Percentiles rank a stretch among this genome's conserved stretches.
Conservation (phyloP, 2,329 filamentous ascomycete genomes). For the Fusarium annulatum region DNA sequence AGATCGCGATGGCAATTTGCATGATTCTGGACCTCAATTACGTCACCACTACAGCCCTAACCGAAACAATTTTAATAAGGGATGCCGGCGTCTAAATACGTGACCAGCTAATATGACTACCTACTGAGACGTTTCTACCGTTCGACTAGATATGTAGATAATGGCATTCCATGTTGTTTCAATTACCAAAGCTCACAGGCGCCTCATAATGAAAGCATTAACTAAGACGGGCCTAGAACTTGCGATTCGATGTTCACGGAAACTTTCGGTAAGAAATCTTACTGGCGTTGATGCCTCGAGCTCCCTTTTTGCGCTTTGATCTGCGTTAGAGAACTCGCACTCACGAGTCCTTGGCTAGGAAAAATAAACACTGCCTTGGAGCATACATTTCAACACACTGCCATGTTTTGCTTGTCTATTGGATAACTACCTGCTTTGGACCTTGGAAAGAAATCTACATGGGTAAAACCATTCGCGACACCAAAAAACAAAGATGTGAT, state of each 20-base stretch:
- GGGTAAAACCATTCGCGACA: neutral
- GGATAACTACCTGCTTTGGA: neutral
- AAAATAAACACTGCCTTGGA: neutral
- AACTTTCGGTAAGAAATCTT: neutral
- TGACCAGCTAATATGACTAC: neutral
- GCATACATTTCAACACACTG: neutral
- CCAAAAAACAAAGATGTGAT: conserved; percentile 9
- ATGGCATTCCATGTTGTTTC: neutral
- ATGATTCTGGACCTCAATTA: neutral
- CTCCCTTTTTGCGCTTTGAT: neutral
- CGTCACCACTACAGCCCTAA: conserved; percentile 36
- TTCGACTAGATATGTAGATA: neutral
- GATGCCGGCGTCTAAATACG: conserved; percentile 48
- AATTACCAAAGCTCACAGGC: neutral
- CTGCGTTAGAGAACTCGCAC: neutral
- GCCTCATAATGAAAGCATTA: neutral
- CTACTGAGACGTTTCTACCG: neutral
- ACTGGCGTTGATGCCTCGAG: neutral
- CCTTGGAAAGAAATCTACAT: neutral
- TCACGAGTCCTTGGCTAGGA: too few relatives aligned
- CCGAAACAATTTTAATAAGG: conserved; percentile 50
- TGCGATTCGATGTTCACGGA: neutral
- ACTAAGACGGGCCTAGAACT: neutral
- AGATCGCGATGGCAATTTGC: neutral
- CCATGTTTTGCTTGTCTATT: neutral